These are phyloP conservation scores for Cryptococcus amylolentus DNA, from an alignment of 1,284 basidiomycete species.

Conservation along the genomic window DNA sequence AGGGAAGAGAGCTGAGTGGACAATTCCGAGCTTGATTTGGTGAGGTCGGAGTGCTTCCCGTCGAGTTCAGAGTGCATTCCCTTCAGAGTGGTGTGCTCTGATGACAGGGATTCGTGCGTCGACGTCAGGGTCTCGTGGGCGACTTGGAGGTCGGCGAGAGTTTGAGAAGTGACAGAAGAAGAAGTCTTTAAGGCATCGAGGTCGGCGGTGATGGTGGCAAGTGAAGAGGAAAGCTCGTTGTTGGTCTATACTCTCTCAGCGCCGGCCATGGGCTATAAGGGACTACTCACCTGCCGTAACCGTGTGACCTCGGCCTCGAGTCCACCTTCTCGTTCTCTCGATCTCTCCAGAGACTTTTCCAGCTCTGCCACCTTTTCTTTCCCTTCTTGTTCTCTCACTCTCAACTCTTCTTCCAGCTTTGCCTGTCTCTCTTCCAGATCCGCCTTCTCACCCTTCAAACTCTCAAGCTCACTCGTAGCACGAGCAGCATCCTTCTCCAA, in stretches of 20 bases:
- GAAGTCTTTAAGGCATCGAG: constrained; percentile 17
- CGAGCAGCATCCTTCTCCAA: constrained; percentile 11
- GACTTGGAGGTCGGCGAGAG: constrained; percentile 18
- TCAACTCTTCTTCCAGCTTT: constrained; percentile 12
- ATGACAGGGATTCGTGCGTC: constrained; percentile 13
- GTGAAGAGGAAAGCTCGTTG: constrained; percentile 20
- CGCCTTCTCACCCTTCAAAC: constrained; percentile 8
- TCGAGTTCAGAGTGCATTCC: constrained; percentile 19
- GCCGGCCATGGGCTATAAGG: not conserved
- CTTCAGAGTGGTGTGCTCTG: constrained; percentile 10
- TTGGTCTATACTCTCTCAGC: constrained; percentile 19
- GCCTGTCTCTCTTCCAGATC: constrained; percentile 14
- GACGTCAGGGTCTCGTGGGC: constrained; percentile 18
- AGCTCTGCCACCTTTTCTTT: constrained; percentile 29
- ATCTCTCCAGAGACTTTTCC: constrained; percentile 40
- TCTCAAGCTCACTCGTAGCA: constrained; percentile 9
- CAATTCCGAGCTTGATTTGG: constrained; percentile 8
- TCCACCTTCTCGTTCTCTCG: constrained; percentile 40
- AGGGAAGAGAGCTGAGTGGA: constrained; percentile 12
- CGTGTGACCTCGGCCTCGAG: constrained; percentile 45
- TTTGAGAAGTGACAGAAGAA: constrained; percentile 3
- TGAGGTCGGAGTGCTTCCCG: constrained; percentile 14
- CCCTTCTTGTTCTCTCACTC: constrained; percentile 9
- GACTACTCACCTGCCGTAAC: constrained; percentile 40
- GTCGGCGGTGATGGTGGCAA: constrained; percentile 14